Percentiles rank a stretch among this genome's conserved stretches.
phyloP scores from a whole-genome alignment of 768 basidiomycete genomes.

The Termitomyces sp. region DNA sequence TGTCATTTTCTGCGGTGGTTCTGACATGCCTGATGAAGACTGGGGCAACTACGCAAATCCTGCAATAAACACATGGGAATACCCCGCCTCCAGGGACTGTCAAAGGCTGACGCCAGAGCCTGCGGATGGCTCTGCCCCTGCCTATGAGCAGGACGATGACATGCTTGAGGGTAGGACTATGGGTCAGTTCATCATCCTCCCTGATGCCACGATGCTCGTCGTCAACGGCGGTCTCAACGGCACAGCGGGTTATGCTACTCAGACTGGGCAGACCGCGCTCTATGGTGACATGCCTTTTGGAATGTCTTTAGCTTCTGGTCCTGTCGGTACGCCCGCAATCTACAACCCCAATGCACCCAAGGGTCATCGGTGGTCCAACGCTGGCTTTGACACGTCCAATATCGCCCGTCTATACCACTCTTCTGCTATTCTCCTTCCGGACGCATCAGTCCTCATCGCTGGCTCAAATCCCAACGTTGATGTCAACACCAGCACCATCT shows the following conservation, averaged over 20 bases:
- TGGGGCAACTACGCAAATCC: slow-evolving; percentile 80
- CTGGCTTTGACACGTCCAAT: slow-evolving; percentile 43
- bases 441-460: slow-evolving; percentile 79
- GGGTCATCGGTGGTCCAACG: slow-evolving; percentile 61
- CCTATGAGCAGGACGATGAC: slow-evolving; percentile 67
- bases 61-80: slow-evolving; percentile 67
- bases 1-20: slow-evolving; percentile 88
- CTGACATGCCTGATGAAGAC: slow-evolving; percentile 62
- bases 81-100: slow-evolving; percentile 69
- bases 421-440: slow-evolving; percentile 68
- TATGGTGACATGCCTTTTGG: slow-evolving; percentile 54
- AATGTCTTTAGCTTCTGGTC: slow-evolving; percentile 62
- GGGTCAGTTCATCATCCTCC: slow-evolving; percentile 86
- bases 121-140: slow-evolving; percentile 50
- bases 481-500: slow-evolving; percentile 53
- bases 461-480: slow-evolving; percentile 95
- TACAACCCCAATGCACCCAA: slow-evolving; percentile 60
- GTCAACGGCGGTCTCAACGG: slow-evolving; percentile 84
- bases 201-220: slow-evolving; percentile 70
- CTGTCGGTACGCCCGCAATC: slow-evolving; percentile 60
- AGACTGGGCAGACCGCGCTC: slow-evolving; percentile 34
- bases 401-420: slow-evolving; percentile 83
- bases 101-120: slow-evolving; percentile 88
- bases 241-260: slow-evolving; percentile 70
- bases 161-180: slow-evolving; percentile 78